Conservation (phyloP, 2,329 filamentous ascomycete genomes). For the Aspergillus fructus region DNA sequence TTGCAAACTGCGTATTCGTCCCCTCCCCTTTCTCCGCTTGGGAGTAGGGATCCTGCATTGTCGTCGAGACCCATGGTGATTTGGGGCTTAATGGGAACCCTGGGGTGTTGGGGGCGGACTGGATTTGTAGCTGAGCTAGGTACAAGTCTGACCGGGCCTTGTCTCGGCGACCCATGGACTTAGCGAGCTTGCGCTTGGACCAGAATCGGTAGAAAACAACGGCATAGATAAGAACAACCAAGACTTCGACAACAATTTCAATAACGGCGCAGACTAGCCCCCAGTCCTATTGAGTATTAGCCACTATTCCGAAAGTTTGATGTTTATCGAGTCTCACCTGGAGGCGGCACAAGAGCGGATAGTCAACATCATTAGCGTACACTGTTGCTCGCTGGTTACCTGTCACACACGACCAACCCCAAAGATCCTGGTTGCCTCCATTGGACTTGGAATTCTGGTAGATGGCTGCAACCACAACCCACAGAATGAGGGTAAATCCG, state of each 20-base stretch:
- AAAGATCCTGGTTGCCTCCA: constrained; percentile 80
- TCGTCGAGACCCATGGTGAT: constrained; percentile 43
- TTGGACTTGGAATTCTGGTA: constrained; percentile 76
- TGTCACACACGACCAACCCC: constrained; percentile 92
- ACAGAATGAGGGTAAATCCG: constrained; percentile 88
- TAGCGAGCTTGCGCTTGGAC: constrained; percentile 90
- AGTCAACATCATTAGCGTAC: constrained; percentile 79
- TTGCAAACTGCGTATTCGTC: constrained; percentile 51
- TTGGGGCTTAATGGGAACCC: constrained; percentile 73
- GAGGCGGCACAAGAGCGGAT: constrained; percentile 86
- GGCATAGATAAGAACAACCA: constrained; percentile 89
- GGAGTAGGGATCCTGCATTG: constrained; percentile 46
- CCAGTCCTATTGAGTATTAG: constrained; percentile 69
- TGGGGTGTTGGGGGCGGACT: constrained; percentile 93
- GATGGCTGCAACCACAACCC: constrained; percentile 80
- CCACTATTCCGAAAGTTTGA: not conserved
- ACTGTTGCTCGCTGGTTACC: constrained; percentile 76
- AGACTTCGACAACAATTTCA: constrained; percentile 87
- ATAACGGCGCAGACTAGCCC: constrained; percentile 94
- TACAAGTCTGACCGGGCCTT: constrained; percentile 92
- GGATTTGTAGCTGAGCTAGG: constrained; percentile 76
- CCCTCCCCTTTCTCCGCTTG: constrained; percentile 56
- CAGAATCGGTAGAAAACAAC: constrained; percentile 97
- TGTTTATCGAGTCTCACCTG: constrained; percentile 54
- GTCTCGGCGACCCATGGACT: constrained; percentile 95